phyloP scores from a whole-genome alignment of 2,329 filamentous ascomycete genomes.

The Ophiostoma sp. region DNA sequence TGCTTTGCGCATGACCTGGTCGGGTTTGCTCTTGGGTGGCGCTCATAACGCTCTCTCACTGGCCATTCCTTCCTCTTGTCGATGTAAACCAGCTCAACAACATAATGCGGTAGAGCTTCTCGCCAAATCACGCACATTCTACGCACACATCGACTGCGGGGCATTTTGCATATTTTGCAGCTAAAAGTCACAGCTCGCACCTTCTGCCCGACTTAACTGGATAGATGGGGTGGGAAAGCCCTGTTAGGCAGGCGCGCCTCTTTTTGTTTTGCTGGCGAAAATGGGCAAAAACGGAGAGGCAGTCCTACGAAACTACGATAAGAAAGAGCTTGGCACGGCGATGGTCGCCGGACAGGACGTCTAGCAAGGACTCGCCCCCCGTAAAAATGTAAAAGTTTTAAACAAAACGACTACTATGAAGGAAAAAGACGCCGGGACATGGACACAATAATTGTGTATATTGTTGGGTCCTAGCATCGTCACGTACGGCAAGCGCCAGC shows the following conservation, averaged over 20 bases:
- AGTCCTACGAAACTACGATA: not conserved
- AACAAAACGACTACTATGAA: not conserved
- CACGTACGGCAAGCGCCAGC: not conserved
- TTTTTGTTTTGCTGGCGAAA: not conserved
- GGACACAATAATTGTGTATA: not conserved
- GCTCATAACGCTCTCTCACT: not conserved
- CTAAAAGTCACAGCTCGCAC: not conserved
- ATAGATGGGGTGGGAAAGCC: not conserved
- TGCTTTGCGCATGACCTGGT: not conserved
- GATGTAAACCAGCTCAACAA: not conserved
- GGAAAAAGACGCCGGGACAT: not conserved
- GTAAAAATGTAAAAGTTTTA: not conserved
- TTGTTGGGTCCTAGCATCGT: not conserved
- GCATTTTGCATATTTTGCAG: not conserved
- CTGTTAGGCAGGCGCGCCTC: constrained; percentile 12
- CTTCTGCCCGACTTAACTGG: not conserved
- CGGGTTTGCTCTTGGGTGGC: not conserved
- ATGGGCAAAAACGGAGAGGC: not conserved
- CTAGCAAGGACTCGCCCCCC: not conserved
- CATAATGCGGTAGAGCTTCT: not conserved
- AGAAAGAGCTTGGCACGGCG: not conserved
- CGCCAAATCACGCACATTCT: not conserved
- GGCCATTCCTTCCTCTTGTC: not conserved
- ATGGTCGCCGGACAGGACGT: not conserved
- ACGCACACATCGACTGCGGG: not conserved